These are phyloP conservation scores for Sugiyamaella smithiae DNA, from an alignment of 805 yeast species.

Conservation along the genomic window DNA sequence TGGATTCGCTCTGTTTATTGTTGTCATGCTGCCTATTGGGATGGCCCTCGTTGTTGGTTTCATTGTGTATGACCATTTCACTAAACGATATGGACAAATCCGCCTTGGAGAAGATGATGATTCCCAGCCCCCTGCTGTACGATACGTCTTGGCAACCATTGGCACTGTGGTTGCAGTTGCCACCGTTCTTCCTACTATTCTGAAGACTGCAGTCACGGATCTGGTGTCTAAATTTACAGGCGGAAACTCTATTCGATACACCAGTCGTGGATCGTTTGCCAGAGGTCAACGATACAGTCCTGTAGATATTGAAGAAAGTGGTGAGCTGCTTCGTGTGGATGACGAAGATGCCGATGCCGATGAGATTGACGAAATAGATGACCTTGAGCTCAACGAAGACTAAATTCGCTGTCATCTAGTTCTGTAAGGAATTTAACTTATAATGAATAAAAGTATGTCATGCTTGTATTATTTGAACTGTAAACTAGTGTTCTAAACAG, in stretches of 20 bases:
- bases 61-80: slow-evolving; percentile 78
- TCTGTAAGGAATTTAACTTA: no score
- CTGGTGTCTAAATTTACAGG: slow-evolving; percentile 9
- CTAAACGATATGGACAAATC: slow-evolving; percentile 81
- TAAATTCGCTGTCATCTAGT: no score
- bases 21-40: slow-evolving; percentile 55
- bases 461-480: no score
- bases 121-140: slow-evolving; percentile 22
- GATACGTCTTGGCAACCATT: slow-evolving; percentile 30
- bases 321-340: slow-evolving; percentile 32
- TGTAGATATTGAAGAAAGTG: slow-evolving; percentile 35
- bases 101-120: slow-evolving; percentile 65
- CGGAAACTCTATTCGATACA: slow-evolving; percentile 14
- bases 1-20: slow-evolving; percentile 51
- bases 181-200: slow-evolving; percentile 24
- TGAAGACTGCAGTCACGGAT: slow-evolving; percentile 10
- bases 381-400: slow-evolving; percentile 5
- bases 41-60: slow-evolving; percentile 54
- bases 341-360: slow-evolving; percentile 28
- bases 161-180: slow-evolving; percentile 30
- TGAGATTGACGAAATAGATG: slow-evolving; percentile 20
- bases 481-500: slow-evolving; percentile 1
- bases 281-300: slow-evolving; percentile 25
- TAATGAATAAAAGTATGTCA: no score
- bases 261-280: slow-evolving; percentile 25